Conservation (phyloP, 2,329 filamentous ascomycete species). For the Claviceps fusiformis region DNA sequence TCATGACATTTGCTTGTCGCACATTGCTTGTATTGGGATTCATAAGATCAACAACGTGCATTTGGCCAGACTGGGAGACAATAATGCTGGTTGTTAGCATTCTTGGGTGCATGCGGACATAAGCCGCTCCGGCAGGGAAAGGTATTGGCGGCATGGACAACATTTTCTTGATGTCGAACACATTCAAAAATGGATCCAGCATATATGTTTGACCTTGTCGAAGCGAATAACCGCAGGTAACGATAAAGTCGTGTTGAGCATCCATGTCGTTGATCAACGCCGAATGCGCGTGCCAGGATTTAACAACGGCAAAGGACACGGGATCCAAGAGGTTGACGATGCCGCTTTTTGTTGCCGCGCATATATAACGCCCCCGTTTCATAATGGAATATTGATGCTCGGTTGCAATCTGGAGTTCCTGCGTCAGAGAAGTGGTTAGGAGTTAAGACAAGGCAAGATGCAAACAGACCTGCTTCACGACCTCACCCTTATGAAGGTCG, state of each 20-base stretch:
- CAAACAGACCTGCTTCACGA: conserved; percentile 46
- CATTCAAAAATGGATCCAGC: conserved; percentile 84
- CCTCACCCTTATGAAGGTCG: conserved; percentile 55
- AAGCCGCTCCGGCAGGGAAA: conserved; percentile 82
- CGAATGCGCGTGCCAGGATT: conserved; percentile 81
- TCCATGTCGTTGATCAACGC: conserved; percentile 94
- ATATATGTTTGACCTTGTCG: conserved; percentile 61
- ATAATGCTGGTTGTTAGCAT: conserved; percentile 93
- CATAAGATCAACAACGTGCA: conserved; percentile 92
- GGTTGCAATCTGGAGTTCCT: conserved; percentile 24
- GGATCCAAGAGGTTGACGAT: conserved; percentile 79
- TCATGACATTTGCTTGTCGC: conserved; percentile 64
- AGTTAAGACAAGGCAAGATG: neutral
- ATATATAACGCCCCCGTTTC: conserved; percentile 83
- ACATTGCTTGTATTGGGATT: conserved; percentile 82
- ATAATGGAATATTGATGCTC: conserved; percentile 77
- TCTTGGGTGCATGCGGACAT: conserved; percentile 90
- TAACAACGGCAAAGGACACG: conserved; percentile 61
- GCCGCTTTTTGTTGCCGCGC: conserved; percentile 73
- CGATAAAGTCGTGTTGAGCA: conserved; percentile 83
- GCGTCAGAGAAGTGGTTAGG: conserved; percentile 16
- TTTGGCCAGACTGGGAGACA: conserved; percentile 78
- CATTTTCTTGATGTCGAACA: conserved; percentile 89
- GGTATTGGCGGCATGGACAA: conserved; percentile 79
- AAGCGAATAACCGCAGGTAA: conserved; percentile 87